phyloP scores from a whole-genome alignment of 2,329 filamentous ascomycete species.

The Aspergillus brasiliensis region DNA sequence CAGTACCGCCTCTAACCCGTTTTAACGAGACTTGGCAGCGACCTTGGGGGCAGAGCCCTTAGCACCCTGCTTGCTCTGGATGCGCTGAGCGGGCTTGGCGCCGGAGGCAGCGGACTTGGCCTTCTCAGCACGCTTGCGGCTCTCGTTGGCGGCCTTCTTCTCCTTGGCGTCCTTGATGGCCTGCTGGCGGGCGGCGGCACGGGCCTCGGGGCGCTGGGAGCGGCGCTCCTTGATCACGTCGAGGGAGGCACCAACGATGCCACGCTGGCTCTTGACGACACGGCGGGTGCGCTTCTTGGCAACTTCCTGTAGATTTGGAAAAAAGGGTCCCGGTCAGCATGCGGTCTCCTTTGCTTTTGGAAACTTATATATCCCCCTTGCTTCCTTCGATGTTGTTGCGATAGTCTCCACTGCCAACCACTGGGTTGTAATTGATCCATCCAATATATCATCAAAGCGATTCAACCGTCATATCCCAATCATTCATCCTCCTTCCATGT shows the following conservation, averaged over 20 bases:
- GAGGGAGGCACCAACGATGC: constrained; percentile 97
- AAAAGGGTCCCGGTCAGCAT: constrained; percentile 33
- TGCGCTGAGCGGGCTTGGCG: constrained; percentile 76
- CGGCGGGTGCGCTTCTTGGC: constrained; percentile 99
- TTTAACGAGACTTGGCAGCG: constrained; percentile 81
- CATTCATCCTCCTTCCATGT: not conserved
- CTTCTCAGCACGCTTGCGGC: constrained; percentile 99
- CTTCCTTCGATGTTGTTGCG: no score
- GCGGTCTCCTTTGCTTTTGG: not conserved
- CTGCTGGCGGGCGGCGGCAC: constrained; percentile 80
- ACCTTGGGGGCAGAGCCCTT: constrained; percentile 89
- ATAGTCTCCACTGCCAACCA: no score
- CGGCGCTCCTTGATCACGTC: constrained; percentile 99
- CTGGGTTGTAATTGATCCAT: not conserved
- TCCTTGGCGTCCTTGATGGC: constrained; percentile 99
- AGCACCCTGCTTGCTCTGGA: constrained; percentile 94
- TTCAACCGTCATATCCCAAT: not conserved
- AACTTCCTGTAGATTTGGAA: constrained; percentile 72
- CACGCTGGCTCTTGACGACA: constrained; percentile 97
- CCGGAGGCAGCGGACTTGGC: constrained; percentile 80
- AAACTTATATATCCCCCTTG: not conserved
- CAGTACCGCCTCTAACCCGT: constrained; percentile 28
- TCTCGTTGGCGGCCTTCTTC: constrained; percentile 87
- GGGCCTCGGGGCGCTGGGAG: constrained; percentile 90
- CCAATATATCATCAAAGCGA: not conserved